Evolutionary conservation across 257 asterid species (phyloP).

Genomic region (Knoxia roxburghii): DNA sequence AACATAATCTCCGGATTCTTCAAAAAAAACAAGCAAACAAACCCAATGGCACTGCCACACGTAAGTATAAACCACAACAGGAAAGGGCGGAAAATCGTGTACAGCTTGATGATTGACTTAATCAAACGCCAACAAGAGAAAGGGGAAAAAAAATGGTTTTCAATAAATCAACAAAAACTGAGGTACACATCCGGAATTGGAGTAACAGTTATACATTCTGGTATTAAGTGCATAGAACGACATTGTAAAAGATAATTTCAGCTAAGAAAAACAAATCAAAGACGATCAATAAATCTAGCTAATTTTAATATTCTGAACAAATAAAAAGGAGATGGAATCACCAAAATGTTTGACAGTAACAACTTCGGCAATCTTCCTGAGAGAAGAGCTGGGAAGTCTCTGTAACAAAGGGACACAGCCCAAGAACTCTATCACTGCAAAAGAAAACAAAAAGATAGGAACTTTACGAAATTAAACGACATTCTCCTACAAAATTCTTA

Average conservation of each 20-base stretch:
- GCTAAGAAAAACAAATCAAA: not conserved
- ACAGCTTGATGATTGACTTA: not conserved
- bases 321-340: constrained; percentile 18
- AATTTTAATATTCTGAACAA: not conserved
- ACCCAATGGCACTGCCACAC: not conserved
- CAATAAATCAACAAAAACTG: not conserved
- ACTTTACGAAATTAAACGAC: not conserved
- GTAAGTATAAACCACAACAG: not conserved
- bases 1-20: constrained; percentile 70
- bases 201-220: not conserved
- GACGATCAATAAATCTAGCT: not conserved
- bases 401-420: constrained; percentile 90
- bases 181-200: not conserved
- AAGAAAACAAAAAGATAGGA: not conserved
- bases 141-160: too few relatives aligned
- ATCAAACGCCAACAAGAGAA: not conserved
- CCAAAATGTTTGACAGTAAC: constrained; percentile 62
- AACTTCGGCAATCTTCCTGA: constrained; percentile 59
- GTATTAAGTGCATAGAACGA: not conserved
- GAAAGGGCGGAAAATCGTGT: not conserved
- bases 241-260: not conserved
- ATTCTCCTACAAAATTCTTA: not conserved
- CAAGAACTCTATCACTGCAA: constrained; percentile 78
- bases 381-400: constrained; percentile 75
- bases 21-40: not conserved